Conservation (phyloP, 2,329 filamentous ascomycete species). For the Ustilaginoidea virens region DNA sequence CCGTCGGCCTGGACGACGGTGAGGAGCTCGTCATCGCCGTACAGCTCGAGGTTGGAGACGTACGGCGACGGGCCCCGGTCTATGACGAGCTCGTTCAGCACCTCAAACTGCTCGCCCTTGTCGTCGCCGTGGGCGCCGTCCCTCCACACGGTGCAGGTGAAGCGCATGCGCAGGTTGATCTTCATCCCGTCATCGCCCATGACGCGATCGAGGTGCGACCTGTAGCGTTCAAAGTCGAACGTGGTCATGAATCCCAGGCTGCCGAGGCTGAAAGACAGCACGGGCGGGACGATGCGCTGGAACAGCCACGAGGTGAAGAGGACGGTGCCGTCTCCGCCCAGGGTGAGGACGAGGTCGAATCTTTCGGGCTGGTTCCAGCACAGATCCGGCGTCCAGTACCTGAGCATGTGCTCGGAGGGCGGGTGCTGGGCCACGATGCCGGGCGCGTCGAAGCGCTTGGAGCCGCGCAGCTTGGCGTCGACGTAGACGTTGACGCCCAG, state of each 20-base stretch:
- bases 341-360: slow-evolving; percentile 84
- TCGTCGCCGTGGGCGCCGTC: slow-evolving; percentile 50
- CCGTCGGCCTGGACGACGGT: slow-evolving; percentile 95
- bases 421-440: slow-evolving; percentile 59
- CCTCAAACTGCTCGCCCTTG: slow-evolving; percentile 92
- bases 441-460: slow-evolving; percentile 71
- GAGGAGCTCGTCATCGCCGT: slow-evolving; percentile 85
- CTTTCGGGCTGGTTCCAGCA: slow-evolving; percentile 90
- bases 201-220: slow-evolving; percentile 68
- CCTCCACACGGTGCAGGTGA: slow-evolving; percentile 93
- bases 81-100: slow-evolving; percentile 96
- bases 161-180: slow-evolving; percentile 94
- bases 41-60: slow-evolving; percentile 91
- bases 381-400: slow-evolving; percentile 91
- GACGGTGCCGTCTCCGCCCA: slow-evolving; percentile 76
- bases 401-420: slow-evolving; percentile 69
- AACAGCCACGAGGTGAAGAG: slow-evolving; percentile 88
- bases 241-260: slow-evolving; percentile 80
- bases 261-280: slow-evolving; percentile 70
- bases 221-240: slow-evolving; percentile 79
- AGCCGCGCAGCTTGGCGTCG: slow-evolving; percentile 82
- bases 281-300: slow-evolving; percentile 72
- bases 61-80: slow-evolving; percentile 94
- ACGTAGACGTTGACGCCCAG: slow-evolving; percentile 95
- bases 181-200: slow-evolving; percentile 96